A percentile compares a stretch with the other conserved stretches of the same genome.
These are phyloP conservation scores for Eucalyptus cloeziana DNA, from an alignment of 345 rosid genomes.

Conservation along the genomic window DNA sequence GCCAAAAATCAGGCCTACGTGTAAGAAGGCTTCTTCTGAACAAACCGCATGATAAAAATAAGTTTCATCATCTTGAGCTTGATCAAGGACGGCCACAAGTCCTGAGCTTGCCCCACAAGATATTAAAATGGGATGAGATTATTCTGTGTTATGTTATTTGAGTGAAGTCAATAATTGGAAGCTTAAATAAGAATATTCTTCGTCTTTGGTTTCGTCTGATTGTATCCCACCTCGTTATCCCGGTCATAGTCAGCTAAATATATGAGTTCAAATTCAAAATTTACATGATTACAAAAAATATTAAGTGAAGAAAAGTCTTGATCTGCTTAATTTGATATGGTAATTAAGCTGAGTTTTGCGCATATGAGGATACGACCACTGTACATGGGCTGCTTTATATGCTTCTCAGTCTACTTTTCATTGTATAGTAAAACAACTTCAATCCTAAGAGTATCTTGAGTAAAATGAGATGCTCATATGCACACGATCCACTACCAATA, in stretches of 20 bases:
- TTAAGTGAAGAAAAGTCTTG: not conserved
- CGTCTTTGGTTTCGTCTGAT: not conserved
- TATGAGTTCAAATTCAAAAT: not conserved
- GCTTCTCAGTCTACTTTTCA: not conserved
- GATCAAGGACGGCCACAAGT: not conserved
- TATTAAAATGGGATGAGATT: not conserved
- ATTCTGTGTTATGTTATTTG: not conserved
- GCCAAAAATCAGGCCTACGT: not conserved
- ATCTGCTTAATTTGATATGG: not conserved
- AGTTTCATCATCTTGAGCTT: not conserved
- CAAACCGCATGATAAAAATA: not conserved
- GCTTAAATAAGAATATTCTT: not conserved
- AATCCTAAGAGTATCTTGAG: not conserved
- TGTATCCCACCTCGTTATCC: not conserved
- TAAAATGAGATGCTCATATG: not conserved
- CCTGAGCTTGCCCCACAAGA: not conserved
- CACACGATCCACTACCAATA: not conserved
- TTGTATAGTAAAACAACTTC: not conserved
- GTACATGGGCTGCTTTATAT: not conserved
- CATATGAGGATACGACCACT: not conserved
- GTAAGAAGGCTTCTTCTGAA: not conserved
- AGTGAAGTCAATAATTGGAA: not conserved
- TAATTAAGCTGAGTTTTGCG: not conserved
- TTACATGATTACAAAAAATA: not conserved
- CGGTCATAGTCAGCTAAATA: not conserved